Base-by-base conservation (phyloP, 441 rosid genomes). In the Pelargonium citronellum region DNA sequence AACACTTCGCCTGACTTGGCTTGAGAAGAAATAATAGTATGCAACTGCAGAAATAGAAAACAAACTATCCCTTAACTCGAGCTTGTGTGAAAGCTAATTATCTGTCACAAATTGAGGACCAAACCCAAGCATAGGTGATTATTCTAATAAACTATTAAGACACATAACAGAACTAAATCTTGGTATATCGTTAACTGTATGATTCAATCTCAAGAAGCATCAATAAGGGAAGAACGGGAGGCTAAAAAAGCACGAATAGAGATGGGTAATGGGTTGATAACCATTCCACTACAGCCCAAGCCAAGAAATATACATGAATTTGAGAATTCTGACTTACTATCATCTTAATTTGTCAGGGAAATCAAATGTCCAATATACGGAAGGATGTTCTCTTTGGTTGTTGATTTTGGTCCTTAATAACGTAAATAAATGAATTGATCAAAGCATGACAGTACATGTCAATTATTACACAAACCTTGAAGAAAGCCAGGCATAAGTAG, bases 401-500 rank as follows among this genome's bases (percentile, higher is more conserved):
- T 27, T 2, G 30, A 27, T 27, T 22, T 22, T 1, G 24, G 1
- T 22, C 24, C 24, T 22, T 22, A 22, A 22, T 22, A 22, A 22
- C 1, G 24, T 22, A 22, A 22, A 22, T 22, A 22, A 22, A 22
- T 22, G 24, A 22, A 22, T 22, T 22, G 24, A 22, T 22, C 24
- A 22, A 22, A 22, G 24, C 24, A 22, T 22, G 24, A 22, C 24
- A 22, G 24, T 22, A 22, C 24, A 22, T 22, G 24, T 22, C 24
- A 22, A 22, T 22, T 22, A 22, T 22, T 22, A 27, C 30, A 27
- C 3, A 24, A 24, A 91, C 99, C 99, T 90, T 89, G 96, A 75
- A 95, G 82, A 80, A 95, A 90, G n/a, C 99, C 97, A 7, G 99
- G 97, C 94, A 87, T 79, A 64, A 95, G 96, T 66, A 87, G 79